A percentile compares a stretch with the other conserved stretches of the same genome.
Conservation (phyloP, 2,329 filamentous ascomycete genomes). For the Podosphaera xanthii region DNA sequence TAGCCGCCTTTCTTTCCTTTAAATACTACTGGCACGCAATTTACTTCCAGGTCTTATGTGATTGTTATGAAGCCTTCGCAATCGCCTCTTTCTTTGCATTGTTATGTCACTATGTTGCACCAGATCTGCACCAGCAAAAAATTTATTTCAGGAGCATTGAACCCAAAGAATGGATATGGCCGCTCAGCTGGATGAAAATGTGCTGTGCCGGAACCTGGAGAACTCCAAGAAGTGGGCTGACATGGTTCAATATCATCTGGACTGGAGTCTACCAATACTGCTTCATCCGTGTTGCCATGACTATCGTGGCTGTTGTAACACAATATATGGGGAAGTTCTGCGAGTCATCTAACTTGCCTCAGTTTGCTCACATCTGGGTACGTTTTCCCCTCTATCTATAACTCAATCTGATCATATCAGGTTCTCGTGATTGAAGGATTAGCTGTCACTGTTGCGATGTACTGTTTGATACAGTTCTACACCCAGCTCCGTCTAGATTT, state of each 20-base stretch:
- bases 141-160: conserved; percentile 53
- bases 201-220: conserved; percentile 48
- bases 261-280: conserved; percentile 70
- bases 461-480: conserved; percentile 73
- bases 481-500: conserved; percentile 49
- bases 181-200: conserved; percentile 44
- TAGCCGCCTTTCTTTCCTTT: conserved; percentile 51
- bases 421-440: conserved; percentile 43
- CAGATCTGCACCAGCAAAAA: conserved; percentile 59
- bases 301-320: conserved; percentile 50
- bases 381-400: conserved; percentile 6
- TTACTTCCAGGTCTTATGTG: conserved; percentile 60
- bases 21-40: conserved; percentile 54
- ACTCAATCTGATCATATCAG: conserved; percentile 17
- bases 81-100: conserved; percentile 73
- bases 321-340: conserved; percentile 52
- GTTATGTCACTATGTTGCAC: conserved; percentile 59
- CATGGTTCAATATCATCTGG: conserved; percentile 81
- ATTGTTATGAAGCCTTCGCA: conserved; percentile 77
- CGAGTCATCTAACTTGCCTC: conserved; percentile 52
- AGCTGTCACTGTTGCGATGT: conserved; percentile 68
- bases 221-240: conserved; percentile 58
- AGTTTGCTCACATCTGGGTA: conserved; percentile 73
- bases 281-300: conserved; percentile 59
- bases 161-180: conserved; percentile 49